phyloP scores from a whole-genome alignment of 768 basidiomycete genomes.

The Clathrus columnatus region DNA sequence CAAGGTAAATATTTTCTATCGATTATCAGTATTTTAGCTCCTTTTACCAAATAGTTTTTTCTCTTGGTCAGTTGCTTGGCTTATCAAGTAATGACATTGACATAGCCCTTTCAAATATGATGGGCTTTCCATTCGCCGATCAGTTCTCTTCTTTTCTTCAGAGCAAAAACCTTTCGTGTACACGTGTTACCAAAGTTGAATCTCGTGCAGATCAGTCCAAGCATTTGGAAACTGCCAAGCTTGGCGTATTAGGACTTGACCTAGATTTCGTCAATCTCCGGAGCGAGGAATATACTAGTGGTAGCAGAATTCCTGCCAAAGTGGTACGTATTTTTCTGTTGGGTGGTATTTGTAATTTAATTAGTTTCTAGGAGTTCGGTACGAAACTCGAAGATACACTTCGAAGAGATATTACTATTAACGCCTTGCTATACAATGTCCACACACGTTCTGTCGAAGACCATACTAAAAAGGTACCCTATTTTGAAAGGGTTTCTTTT shows the following conservation, averaged over 20 bases:
- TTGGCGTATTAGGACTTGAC: conserved; percentile 69
- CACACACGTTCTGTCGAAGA: conserved; percentile 84
- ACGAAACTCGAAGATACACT: conserved; percentile 88
- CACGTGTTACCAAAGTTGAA: conserved; percentile 72
- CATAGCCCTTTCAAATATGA: conserved; percentile 81
- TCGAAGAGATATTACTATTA: conserved; percentile 90
- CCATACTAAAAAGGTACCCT: conserved; percentile 60
- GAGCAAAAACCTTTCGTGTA: conserved; percentile 41
- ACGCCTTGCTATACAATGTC: conserved; percentile 92
- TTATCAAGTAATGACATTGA: conserved; percentile 86
- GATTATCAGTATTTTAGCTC: conserved; percentile 11
- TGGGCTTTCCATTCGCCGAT: conserved; percentile 83
- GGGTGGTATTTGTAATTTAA: neutral
- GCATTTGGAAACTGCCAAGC: conserved; percentile 91
- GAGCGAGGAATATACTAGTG: conserved; percentile 81
- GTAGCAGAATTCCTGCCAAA: conserved; percentile 81
- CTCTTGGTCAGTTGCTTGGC: conserved; percentile 56
- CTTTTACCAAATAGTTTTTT: conserved; percentile 3
- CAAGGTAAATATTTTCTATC: conserved; percentile 52
- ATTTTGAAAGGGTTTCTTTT: too few species aligned
- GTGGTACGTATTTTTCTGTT: conserved; percentile 46
- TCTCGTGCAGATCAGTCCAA: conserved; percentile 96
- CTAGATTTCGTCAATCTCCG: conserved; percentile 92
- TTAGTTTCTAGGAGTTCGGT: conserved; percentile 61
- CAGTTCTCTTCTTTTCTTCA: conserved; percentile 60